A percentile compares a stretch with the other conserved stretches of the same genome.
phyloP scores from a whole-genome alignment of 2,329 filamentous ascomycete genomes.

The Microascus cirrosus region DNA sequence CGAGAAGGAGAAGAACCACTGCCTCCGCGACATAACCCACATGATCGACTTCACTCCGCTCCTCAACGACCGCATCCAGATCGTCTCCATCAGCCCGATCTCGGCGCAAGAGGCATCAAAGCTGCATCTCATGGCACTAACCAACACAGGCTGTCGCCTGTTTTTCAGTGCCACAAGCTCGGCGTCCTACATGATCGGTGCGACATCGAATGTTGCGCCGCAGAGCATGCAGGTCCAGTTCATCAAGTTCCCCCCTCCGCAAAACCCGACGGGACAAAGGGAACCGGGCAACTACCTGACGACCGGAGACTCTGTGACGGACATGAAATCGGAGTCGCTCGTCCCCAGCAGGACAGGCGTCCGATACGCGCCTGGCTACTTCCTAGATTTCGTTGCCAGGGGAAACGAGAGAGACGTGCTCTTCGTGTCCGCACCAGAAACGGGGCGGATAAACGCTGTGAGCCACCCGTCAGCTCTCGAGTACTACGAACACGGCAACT shows the following conservation, averaged over 20 bases:
- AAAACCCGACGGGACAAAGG: conserved; percentile 10
- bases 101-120: conserved; percentile 68
- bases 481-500: conserved; percentile 72
- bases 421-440: conserved; percentile 81
- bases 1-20: conserved; percentile 51
- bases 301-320: conserved; percentile 27
- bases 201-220: conserved; percentile 54
- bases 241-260: conserved; percentile 76
- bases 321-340: conserved; percentile 37
- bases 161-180: conserved; percentile 86
- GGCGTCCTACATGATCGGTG: conserved; percentile 51
- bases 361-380: conserved; percentile 78
- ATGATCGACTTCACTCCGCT: conserved; percentile 67
- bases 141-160: conserved; percentile 79
- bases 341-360: conserved; percentile 38
- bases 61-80: conserved; percentile 56
- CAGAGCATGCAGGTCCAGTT: conserved; percentile 98
- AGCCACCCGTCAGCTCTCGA: conserved; percentile 38
- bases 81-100: conserved; percentile 81
- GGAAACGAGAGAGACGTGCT: conserved; percentile 42
- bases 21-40: conserved; percentile 67
- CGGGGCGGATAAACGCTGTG: conserved; percentile 65
- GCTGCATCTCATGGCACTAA: conserved; percentile 81
- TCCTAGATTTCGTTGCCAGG: conserved; percentile 69
- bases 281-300: conserved; percentile 16